These are phyloP conservation scores for Lasiosphaeria miniovina DNA, from an alignment of 495 filamentous ascomycete species.

Conservation along the genomic window DNA sequence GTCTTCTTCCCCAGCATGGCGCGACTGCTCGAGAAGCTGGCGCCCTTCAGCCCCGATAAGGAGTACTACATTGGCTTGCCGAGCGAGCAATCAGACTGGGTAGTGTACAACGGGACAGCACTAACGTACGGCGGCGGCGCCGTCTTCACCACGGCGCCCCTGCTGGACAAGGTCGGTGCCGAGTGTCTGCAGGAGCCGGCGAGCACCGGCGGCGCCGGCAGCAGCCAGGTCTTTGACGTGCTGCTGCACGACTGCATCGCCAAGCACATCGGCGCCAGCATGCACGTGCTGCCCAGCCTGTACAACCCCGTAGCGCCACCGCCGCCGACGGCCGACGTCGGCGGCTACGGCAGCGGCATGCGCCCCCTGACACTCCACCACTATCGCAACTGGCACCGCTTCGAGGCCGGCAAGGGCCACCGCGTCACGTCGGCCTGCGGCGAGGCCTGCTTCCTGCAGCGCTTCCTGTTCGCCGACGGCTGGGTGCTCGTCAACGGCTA, in stretches of 20 bases:
- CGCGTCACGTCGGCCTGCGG: conserved; percentile 52
- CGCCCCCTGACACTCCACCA: conserved; percentile 57
- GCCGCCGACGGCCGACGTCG: conserved; percentile 41
- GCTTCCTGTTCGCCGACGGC: conserved; percentile 54
- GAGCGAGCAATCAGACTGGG: conserved; percentile 49
- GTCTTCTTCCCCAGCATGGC: conserved; percentile 56
- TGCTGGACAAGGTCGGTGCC: conserved; percentile 39
- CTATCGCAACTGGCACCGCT: conserved; percentile 54
- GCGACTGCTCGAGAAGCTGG: conserved; percentile 45
- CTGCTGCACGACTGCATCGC: conserved; percentile 53
- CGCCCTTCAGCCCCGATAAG: conserved; percentile 43
- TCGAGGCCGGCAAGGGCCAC: conserved; percentile 46
- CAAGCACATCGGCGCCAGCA: conserved; percentile 44
- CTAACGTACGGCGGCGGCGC: conserved; percentile 60
- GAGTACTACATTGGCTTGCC: conserved; percentile 55
- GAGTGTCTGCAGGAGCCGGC: conserved; percentile 28
- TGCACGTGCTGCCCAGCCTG: conserved; percentile 52
- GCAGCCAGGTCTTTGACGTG: conserved; percentile 27
- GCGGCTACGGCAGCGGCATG: conserved; percentile 55
- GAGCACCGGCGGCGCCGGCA: conserved; percentile 7
- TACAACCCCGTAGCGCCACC: conserved; percentile 26
- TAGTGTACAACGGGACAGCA: conserved; percentile 39
- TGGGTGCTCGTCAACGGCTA: conserved; percentile 59
- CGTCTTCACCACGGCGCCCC: conserved; percentile 55
- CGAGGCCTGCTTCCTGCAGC: conserved; percentile 53